phyloP scores from a whole-genome alignment of 2,329 filamentous ascomycete species.

The Chaetomium globosum region DNA sequence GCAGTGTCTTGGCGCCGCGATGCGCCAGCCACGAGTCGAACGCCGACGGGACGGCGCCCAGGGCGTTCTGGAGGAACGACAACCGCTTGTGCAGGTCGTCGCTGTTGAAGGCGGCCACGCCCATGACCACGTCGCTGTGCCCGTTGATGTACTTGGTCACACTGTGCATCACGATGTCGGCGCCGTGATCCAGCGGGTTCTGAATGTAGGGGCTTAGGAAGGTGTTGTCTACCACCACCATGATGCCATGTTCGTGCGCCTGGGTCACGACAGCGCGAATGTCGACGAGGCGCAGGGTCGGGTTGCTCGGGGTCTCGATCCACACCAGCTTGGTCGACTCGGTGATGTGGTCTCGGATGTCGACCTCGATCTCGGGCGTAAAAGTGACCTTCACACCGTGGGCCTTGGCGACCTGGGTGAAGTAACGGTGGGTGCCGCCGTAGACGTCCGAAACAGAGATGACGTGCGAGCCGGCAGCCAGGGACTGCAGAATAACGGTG shows the following conservation, averaged over 20 bases:
- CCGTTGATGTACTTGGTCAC: conserved; percentile 99
- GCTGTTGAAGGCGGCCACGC: conserved; percentile 91
- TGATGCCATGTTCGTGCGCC: conserved; percentile 84
- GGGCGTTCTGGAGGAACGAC: conserved; percentile 93
- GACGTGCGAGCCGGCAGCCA: conserved; percentile 88
- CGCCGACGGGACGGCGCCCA: conserved; percentile 88
- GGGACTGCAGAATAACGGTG: conserved; percentile 87
- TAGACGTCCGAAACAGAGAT: conserved; percentile 97
- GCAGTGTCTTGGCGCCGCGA: conserved; percentile 93
- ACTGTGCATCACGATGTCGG: conserved; percentile 94
- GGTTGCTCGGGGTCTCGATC: conserved; percentile 96
- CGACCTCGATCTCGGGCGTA: conserved; percentile 85
- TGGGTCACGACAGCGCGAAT: conserved; percentile 81
- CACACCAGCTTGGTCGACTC: conserved; percentile 91
- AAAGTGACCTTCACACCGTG: conserved; percentile 96
- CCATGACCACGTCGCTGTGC: conserved; percentile 96
- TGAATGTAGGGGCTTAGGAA: conserved; percentile 96
- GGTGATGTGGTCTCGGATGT: conserved; percentile 81
- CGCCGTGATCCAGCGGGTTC: conserved; percentile 91
- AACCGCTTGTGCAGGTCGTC: conserved; percentile 75
- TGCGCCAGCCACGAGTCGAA: conserved; percentile 99
- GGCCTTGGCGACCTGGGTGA: conserved; percentile 93
- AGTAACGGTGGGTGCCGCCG: conserved; percentile 96
- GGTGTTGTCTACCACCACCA: conserved; percentile 99
- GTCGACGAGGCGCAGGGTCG: conserved; percentile 89